Evolutionary conservation across 139 green algal genomes (phyloP).

Genomic region (Chlorella sp.): DNA sequence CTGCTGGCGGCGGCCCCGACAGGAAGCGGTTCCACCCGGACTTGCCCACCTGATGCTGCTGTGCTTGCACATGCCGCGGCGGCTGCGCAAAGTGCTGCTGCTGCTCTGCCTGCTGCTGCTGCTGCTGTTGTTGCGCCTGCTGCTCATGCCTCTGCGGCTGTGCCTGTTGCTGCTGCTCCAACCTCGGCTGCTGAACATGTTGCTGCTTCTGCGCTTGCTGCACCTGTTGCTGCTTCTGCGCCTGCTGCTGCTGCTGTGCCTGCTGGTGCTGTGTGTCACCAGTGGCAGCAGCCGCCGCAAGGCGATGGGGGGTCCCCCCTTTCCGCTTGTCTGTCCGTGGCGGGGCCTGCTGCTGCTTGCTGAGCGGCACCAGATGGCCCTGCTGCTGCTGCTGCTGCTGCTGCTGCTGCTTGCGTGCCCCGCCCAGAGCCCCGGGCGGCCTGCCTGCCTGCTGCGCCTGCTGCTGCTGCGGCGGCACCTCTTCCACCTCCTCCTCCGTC

Average conservation of each 20-base stretch:
- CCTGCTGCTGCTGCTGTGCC: background rate
- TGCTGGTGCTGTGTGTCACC: background rate
- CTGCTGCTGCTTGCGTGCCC: background rate
- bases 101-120: background rate
- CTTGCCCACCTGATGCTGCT: background rate
- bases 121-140: background rate
- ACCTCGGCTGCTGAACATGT: background rate
- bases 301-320: background rate
- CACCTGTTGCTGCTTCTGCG: background rate
- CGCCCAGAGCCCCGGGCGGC: background rate
- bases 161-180: background rate
- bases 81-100: background rate
- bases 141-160: background rate
- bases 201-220: background rate
- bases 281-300: background rate
- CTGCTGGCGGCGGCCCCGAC: background rate
- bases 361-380: background rate
- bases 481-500: background rate
- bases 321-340: background rate
- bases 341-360: background rate
- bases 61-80: background rate
- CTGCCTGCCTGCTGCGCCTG: background rate
- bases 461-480: background rate
- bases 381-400: background rate
- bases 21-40: background rate